Percentiles rank a stretch among this genome's conserved stretches.
Conservation (phyloP, 169 alveolate species). For the Eimeria maxima region DNA sequence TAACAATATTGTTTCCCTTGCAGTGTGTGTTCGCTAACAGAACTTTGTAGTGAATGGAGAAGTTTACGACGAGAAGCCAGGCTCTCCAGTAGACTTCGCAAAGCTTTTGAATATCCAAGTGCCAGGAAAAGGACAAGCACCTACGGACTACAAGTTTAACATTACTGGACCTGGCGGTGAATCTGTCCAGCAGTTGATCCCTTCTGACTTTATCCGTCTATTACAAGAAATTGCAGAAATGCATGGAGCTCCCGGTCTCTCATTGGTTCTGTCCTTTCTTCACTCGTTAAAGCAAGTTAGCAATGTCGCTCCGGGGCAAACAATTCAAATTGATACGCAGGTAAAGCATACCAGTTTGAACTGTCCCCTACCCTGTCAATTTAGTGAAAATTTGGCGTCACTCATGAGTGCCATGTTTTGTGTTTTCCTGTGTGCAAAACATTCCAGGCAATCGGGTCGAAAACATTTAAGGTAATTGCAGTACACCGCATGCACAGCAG, state of each 20-base stretch:
- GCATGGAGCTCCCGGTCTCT: constrained; percentile 63
- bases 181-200: constrained; percentile 43
- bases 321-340: constrained; percentile 57
- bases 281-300: constrained; percentile 70
- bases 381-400: background rate
- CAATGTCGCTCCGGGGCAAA: constrained; percentile 73
- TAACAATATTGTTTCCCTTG: background rate
- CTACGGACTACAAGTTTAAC: constrained; percentile 42
- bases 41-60: constrained; percentile 61
- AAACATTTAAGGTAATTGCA: background rate
- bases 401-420: background rate
- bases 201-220: constrained; percentile 50
- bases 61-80: constrained; percentile 26
- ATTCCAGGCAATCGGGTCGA: background rate
- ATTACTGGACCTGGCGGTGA: constrained; percentile 55
- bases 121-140: constrained; percentile 57
- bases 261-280: constrained; percentile 67
- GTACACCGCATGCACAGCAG: background rate
- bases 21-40: constrained; percentile 24
- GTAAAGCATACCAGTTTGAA: background rate
- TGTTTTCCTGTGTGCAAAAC: background rate
- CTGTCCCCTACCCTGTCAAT: background rate
- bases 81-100: constrained; percentile 41
- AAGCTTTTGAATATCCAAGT: constrained; percentile 50
- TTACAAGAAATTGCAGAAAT: constrained; percentile 65